Evolutionary conservation across 2,329 filamentous ascomycete species (phyloP).

Genomic region (Parasarocladium wereldwijsianum): DNA sequence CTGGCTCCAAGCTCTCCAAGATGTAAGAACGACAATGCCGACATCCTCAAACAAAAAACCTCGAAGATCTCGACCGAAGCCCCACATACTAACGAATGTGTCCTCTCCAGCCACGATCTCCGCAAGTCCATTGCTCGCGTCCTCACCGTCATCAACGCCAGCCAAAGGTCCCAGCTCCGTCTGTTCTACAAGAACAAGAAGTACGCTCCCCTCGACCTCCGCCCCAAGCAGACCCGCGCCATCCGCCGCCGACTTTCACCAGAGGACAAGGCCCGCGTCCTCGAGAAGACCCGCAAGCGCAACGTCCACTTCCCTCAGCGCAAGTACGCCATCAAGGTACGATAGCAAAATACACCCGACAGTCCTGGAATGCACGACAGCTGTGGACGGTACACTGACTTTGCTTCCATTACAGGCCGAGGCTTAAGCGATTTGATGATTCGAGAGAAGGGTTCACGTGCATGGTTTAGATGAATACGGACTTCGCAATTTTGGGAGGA

Average conservation of each 20-base stretch:
- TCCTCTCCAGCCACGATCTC: conserved; percentile 68
- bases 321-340: conserved; percentile 97
- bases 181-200: conserved; percentile 99
- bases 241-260: conserved; percentile 90
- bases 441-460: conserved; percentile 5
- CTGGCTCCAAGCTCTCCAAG: conserved; percentile 90
- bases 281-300: conserved; percentile 96
- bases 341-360: too few relatives aligned
- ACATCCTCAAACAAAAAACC: neutral
- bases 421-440: too few relatives aligned
- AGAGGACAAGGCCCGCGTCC: conserved; percentile 70
- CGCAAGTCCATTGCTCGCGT: conserved; percentile 99
- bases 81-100: conserved; percentile 9
- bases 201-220: conserved; percentile 96
- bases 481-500: conserved; percentile 14
- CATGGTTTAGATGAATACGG: conserved; percentile 7
- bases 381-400: conserved; percentile 8
- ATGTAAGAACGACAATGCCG: conserved; percentile 49
- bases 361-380: too few relatives aligned
- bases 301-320: conserved; percentile 91
- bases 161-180: conserved; percentile 94
- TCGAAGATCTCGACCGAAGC: neutral
- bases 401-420: conserved; percentile 10
- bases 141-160: conserved; percentile 98
- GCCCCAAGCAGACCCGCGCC: conserved; percentile 94